Base-by-base conservation (phyloP, 805 yeast species). In the Nakazawaea laoshanensis region DNA sequence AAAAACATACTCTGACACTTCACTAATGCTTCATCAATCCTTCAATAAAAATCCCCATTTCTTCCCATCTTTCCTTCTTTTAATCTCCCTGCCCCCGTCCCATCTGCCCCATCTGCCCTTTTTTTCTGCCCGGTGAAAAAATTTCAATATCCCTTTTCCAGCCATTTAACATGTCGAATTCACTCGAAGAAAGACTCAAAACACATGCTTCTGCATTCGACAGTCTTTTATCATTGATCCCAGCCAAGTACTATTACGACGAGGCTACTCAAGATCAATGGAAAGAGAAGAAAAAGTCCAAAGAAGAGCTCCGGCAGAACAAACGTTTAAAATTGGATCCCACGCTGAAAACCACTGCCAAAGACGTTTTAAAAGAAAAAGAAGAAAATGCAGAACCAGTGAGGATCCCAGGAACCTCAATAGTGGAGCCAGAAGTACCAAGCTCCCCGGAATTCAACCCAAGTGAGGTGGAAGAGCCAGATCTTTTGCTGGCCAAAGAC, bases 161-260 rank as follows among this genome's bases (percentile, higher is more conserved):
- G 23, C 10, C 23, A 20, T 7, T 5, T n/a, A 18, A 16, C 16
- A 36, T 36, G 39, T 30, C 35, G 17, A 27, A 36, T 8, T 36
- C 39, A 23, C 28, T 36, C 13, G 35, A 76, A 77, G 92, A 83
- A 50, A 75, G 94, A 43, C 68, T 83, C 45, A 77, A 81, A 56
- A 74, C 74, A 20, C 87, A 81, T 50, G 77, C 92, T 10, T 63
- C 74, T 32, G 86, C 96, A 4, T 89, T 89, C 53, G 85, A 84
- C 51, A 95, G 96, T 16, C 63, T 89, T 33, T 63, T 89, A 38
- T 85, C 96, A 14, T 63, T 89, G 54, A 88, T 89, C 38, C 96
- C 97, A 3, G 95, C 96, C 3, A 86, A 87, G 50, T 87, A 81
- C 50, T 89, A 89, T 53, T 87, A 84, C 52, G 96, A 88, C 53